Evolutionary conservation across 2,329 filamentous ascomycete genomes (phyloP).

Genomic region (Cordyceps tenuipes): DNA sequence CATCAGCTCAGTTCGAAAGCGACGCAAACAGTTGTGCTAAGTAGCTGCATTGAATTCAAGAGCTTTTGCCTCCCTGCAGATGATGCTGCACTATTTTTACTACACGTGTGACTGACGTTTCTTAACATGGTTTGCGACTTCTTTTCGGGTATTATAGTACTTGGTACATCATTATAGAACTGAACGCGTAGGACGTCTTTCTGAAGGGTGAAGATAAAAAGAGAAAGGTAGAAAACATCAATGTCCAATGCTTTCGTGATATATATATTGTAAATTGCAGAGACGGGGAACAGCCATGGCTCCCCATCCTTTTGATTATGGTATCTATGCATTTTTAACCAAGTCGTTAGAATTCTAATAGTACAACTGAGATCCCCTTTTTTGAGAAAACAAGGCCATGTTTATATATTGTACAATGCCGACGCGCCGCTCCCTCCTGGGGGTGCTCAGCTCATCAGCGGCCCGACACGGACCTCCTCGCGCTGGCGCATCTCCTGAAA

Average conservation of each 20-base stretch:
- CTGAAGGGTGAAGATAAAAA: too few relatives aligned
- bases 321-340: not conserved
- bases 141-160: not conserved
- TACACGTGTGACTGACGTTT: not conserved
- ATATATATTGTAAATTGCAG: not conserved
- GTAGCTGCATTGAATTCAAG: not conserved
- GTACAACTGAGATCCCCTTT: not conserved
- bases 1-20: not conserved
- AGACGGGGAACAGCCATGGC: not conserved
- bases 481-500: slow-evolving; percentile 33
- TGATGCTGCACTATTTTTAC: not conserved
- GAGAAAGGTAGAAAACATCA: too few relatives aligned
- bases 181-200: too few relatives aligned
- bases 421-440: too few relatives aligned
- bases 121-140: too few relatives aligned
- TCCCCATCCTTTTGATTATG: not conserved
- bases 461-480: slow-evolving; percentile 50
- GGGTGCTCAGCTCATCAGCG: slow-evolving; percentile 26
- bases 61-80: not conserved
- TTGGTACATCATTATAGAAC: not conserved
- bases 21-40: slow-evolving; percentile 3
- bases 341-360: not conserved
- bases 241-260: not conserved
- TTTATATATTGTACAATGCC: not conserved
- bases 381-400: not conserved